These are phyloP conservation scores for Aspergillus sp. DNA, from an alignment of 2,329 filamentous ascomycete species.

Conservation along the genomic window DNA sequence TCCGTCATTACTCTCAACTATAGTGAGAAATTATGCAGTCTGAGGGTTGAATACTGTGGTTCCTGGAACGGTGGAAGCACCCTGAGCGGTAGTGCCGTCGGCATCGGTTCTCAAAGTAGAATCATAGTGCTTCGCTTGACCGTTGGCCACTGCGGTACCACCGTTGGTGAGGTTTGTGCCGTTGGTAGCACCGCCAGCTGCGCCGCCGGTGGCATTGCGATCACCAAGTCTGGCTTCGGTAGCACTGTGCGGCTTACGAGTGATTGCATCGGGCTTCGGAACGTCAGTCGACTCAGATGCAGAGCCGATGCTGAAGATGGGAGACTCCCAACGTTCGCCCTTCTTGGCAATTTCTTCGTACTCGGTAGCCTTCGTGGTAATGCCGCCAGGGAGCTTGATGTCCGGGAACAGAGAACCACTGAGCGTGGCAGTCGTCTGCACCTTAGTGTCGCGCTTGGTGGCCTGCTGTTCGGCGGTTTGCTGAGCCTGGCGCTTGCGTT, in stretches of 20 bases:
- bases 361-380: constrained; percentile 90
- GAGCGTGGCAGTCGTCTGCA: constrained; percentile 81
- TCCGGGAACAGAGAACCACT: constrained; percentile 91
- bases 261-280: constrained; percentile 56
- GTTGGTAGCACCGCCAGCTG: constrained; percentile 3
- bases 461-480: constrained; percentile 53
- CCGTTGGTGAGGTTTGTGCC: not conserved
- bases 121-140: constrained; percentile 5
- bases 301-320: constrained; percentile 83
- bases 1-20: not conserved
- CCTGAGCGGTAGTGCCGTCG: constrained; percentile 5
- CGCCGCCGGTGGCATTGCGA: constrained; percentile 17
- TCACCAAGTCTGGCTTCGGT: constrained; percentile 5
- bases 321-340: constrained; percentile 92
- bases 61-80: constrained; percentile 14
- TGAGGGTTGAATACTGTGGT: constrained; percentile 25
- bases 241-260: constrained; percentile 59
- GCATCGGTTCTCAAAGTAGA: constrained; percentile 5
- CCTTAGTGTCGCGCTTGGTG: constrained; percentile 63
- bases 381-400: constrained; percentile 80
- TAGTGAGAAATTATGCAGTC: constrained; percentile 15
- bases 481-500: constrained; percentile 77
- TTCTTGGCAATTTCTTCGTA: constrained; percentile 84
- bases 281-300: constrained; percentile 72
- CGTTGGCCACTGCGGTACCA: constrained; percentile 12